Percentiles rank a stretch among this genome's conserved stretches.
phyloP scores from a whole-genome alignment of 176 grass and related monocot species.

The Hsuehochloa calcarea region DNA sequence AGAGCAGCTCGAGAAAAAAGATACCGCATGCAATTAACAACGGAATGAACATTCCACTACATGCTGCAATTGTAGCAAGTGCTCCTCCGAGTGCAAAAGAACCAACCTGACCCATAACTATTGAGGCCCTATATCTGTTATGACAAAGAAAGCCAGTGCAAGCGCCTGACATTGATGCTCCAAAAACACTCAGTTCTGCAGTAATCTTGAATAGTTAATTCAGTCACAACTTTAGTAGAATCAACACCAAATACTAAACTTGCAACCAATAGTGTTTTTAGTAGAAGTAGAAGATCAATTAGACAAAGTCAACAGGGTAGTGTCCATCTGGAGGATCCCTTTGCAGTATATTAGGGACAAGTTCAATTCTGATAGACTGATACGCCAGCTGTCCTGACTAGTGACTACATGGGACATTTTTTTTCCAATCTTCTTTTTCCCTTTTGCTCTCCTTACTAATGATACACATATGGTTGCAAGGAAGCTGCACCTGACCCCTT shows the following conservation, averaged over 20 bases:
- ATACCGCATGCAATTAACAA: constrained; percentile 64
- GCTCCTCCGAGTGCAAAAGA: constrained; percentile 86
- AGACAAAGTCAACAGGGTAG: not conserved
- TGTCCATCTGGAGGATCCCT: not conserved
- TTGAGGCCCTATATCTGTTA: constrained; percentile 79
- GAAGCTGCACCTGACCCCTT: not conserved
- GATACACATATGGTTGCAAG: constrained; percentile 3
- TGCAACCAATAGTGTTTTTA: not conserved
- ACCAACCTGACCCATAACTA: constrained; percentile 78
- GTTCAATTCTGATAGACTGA: not conserved
- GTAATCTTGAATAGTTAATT: constrained; percentile 16
- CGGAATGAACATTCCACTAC: constrained; percentile 90
- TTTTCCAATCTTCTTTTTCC: not conserved
- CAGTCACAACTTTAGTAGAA: constrained; percentile 18
- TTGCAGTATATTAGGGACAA: constrained; percentile 1
- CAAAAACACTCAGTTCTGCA: constrained; percentile 82
- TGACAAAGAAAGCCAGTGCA: constrained; percentile 93
- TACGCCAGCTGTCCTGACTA: not conserved
- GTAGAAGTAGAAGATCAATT: not conserved
- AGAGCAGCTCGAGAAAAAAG: constrained; percentile 63
- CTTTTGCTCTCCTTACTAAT: not conserved
- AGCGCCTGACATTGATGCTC: constrained; percentile 86
- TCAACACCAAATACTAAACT: not conserved
- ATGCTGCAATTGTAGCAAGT: constrained; percentile 73
- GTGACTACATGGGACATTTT: not conserved